Evolutionary conservation across 805 yeast species (phyloP).

Genomic region (Martiniozyma abietophila): DNA sequence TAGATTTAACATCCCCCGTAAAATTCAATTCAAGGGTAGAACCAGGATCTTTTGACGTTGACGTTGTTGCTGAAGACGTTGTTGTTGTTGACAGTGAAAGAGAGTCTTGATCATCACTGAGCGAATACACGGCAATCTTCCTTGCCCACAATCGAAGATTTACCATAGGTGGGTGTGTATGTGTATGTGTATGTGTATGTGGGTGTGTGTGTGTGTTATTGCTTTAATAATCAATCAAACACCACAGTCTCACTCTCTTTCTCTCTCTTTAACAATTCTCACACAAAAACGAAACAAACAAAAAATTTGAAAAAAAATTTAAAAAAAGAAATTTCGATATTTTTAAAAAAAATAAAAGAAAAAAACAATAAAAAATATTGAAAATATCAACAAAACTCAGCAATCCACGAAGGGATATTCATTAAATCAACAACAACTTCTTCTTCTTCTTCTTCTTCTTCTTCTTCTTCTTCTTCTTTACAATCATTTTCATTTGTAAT

Average conservation of each 20-base stretch:
- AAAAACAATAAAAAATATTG: too few species aligned
- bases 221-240: neutral
- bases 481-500: neutral
- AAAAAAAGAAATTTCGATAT: neutral
- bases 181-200: too few species aligned
- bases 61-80: neutral
- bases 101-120: neutral
- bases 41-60: neutral
- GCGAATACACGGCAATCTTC: neutral
- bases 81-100: neutral
- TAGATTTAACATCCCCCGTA: neutral
- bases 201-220: too few species aligned
- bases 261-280: too few species aligned
- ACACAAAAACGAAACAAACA: too few species aligned
- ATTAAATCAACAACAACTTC: neutral
- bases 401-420: neutral
- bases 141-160: too few species aligned
- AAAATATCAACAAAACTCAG: neutral
- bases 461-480: neutral
- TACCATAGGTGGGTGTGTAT: too few species aligned
- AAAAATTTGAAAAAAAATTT: too few species aligned
- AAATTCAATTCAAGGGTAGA: neutral
- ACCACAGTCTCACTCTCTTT: neutral
- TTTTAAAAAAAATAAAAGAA: neutral
- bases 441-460: constrained; percentile 3